Percentiles rank a stretch among this genome's conserved stretches.
Conservation (phyloP, 306 rosid genomes). For the Medicago arabica region DNA sequence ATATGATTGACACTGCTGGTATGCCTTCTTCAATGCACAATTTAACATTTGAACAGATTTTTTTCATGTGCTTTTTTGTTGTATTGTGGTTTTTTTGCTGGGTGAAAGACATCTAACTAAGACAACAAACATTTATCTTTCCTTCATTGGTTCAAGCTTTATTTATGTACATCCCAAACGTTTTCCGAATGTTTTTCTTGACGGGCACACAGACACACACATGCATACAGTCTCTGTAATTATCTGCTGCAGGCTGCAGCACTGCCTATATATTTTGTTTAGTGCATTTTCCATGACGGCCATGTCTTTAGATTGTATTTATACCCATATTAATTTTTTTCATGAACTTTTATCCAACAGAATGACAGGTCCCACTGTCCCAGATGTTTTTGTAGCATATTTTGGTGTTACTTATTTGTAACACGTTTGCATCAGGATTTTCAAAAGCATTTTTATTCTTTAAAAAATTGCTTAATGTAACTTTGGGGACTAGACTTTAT, state of each 20-base stretch:
- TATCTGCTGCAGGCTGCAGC: slow-evolving; percentile 1
- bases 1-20: slow-evolving; percentile 99
- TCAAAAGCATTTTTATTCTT: slow-evolving; percentile 2
- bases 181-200: neutral
- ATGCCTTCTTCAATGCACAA: slow-evolving; percentile 41
- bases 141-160: neutral
- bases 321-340: neutral
- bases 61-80: neutral
- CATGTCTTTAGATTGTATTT: neutral
- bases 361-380: neutral
- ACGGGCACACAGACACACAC: neutral
- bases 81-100: neutral
- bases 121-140: slow-evolving; percentile 4
- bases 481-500: neutral
- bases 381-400: neutral
- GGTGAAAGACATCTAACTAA: slow-evolving; percentile 3
- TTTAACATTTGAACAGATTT: slow-evolving; percentile 20
- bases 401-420: neutral
- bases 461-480: slow-evolving; percentile 7
- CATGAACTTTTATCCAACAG: neutral
- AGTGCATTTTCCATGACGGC: slow-evolving; percentile 6
- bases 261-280: slow-evolving; percentile 8
- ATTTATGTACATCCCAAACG: neutral
- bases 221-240: neutral
- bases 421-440: neutral